phyloP scores from a whole-genome alignment of 257 asterid genomes.

The Misopates orontium region DNA sequence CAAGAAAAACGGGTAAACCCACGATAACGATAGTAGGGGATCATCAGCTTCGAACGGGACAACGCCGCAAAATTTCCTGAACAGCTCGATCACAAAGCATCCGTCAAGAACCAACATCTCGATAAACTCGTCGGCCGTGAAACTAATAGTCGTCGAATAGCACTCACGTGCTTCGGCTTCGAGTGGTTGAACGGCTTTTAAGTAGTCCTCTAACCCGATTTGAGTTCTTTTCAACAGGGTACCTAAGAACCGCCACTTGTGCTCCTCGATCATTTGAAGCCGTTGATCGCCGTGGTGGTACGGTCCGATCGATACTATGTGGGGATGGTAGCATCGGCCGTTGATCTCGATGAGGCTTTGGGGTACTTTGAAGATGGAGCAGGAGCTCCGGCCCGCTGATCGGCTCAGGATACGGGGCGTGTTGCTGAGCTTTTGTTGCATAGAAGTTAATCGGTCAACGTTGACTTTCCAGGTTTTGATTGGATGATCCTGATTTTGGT shows the following conservation, averaged over 20 bases:
- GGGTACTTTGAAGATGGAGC: constrained; percentile 84
- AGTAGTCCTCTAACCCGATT: constrained; percentile 40
- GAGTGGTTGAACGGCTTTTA: constrained; percentile 54
- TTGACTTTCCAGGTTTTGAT: constrained; percentile 54
- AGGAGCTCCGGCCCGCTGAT: constrained; percentile 69
- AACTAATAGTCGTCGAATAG: constrained; percentile 47
- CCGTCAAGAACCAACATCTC: constrained; percentile 90
- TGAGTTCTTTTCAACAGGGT: constrained; percentile 46
- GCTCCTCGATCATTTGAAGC: constrained; percentile 76
- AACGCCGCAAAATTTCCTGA: constrained; percentile 59
- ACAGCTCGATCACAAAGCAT: constrained; percentile 74
- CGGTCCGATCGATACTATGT: constrained; percentile 78
- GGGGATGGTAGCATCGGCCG: constrained; percentile 67
- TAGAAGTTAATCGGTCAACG: constrained; percentile 43
- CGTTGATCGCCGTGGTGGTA: constrained; percentile 71
- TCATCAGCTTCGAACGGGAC: constrained; percentile 60
- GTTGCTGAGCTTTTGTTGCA: constrained; percentile 58
- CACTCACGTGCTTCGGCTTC: constrained; percentile 67
- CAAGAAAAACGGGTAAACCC: constrained; percentile 65
- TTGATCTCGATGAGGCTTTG: constrained; percentile 61
- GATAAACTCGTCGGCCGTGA: constrained; percentile 51
- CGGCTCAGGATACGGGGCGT: constrained; percentile 67
- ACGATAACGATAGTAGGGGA: constrained; percentile 66
- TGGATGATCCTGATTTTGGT: constrained; percentile 23
- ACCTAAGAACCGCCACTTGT: constrained; percentile 83